These are phyloP conservation scores for Gracilaria gracilis DNA, from an alignment of 23 red algal genomes.

Conservation along the genomic window DNA sequence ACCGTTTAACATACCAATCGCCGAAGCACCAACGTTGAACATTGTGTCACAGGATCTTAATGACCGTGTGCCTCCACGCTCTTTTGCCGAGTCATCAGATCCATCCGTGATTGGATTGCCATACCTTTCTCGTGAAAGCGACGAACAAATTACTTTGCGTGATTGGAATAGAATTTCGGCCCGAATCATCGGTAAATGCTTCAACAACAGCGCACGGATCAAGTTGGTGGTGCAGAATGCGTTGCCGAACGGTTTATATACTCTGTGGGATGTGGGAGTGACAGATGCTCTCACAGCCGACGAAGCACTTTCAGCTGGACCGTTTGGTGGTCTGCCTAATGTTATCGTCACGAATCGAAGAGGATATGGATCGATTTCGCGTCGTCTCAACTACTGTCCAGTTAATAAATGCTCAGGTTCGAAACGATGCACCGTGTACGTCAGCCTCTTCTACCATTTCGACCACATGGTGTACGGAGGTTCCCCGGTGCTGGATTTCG, in stretches of 20 bases:
- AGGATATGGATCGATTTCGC: conserved; percentile 1
- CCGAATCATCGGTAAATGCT: neutral
- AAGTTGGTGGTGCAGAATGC: neutral
- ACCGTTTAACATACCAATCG: conserved; percentile 39
- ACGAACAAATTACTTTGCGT: neutral
- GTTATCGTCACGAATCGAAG: conserved; percentile 9
- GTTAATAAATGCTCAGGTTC: conserved; percentile 8
- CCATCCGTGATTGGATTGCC: neutral
- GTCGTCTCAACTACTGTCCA: conserved; percentile 31
- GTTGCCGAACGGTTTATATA: conserved; percentile 26
- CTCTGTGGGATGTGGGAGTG: conserved; percentile 37
- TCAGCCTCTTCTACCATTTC: conserved; percentile 42
- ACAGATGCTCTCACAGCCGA: conserved; percentile 28
- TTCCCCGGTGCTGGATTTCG: conserved; percentile 32
- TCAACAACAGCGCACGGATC: conserved; percentile 1
- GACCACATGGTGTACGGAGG: conserved; percentile 41
- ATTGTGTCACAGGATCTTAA: conserved; percentile 8
- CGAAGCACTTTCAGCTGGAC: conserved; percentile 29
- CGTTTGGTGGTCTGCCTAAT: conserved; percentile 43
- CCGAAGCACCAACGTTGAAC: neutral
- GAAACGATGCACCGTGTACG: conserved; percentile 31
- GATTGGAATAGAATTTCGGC: conserved; percentile 30
- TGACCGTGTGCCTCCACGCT: neutral
- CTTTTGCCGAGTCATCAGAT: conserved; percentile 15
- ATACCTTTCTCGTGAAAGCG: conserved; percentile 13